Evolutionary conservation across 2,329 filamentous ascomycete species (phyloP).

Genomic region (Arthrocladium fulminans): DNA sequence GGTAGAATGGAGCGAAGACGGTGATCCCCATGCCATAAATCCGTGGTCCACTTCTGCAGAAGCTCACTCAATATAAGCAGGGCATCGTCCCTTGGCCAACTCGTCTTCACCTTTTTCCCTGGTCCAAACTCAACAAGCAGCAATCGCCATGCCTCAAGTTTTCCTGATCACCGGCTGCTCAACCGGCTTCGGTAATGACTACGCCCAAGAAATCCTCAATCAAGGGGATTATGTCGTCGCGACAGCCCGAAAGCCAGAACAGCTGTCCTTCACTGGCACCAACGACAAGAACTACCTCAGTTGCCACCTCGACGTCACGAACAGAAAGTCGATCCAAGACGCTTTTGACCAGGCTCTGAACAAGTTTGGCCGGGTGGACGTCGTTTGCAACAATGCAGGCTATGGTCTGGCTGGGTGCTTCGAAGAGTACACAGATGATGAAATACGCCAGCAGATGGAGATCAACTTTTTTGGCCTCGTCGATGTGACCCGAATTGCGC

Average conservation of each 20-base stretch:
- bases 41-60: too few relatives aligned
- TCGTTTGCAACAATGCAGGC: conserved; percentile 55
- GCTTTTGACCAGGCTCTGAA: conserved; percentile 35
- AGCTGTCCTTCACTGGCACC: conserved; percentile 14
- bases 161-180: conserved; percentile 38
- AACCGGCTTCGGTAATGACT: conserved; percentile 36
- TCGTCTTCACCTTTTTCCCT: too few relatives aligned
- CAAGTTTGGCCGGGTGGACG: conserved; percentile 49
- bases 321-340: conserved; percentile 33
- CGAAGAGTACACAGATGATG: conserved; percentile 42
- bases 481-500: conserved; percentile 37
- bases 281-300: conserved; percentile 37
- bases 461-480: conserved; percentile 53
- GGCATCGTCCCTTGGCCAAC: too few relatives aligned
- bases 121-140: background rate
- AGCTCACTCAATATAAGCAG: too few relatives aligned
- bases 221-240: conserved; percentile 36
- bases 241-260: conserved; percentile 31
- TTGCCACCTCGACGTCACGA: conserved; percentile 46
- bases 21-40: too few relatives aligned
- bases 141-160: conserved; percentile 15
- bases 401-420: conserved; percentile 48
- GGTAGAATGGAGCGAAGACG: too few relatives aligned
- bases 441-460: conserved; percentile 48
- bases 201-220: conserved; percentile 30